phyloP scores from a whole-genome alignment of 176 grass and related monocot genomes.

The Hordeum marinum region DNA sequence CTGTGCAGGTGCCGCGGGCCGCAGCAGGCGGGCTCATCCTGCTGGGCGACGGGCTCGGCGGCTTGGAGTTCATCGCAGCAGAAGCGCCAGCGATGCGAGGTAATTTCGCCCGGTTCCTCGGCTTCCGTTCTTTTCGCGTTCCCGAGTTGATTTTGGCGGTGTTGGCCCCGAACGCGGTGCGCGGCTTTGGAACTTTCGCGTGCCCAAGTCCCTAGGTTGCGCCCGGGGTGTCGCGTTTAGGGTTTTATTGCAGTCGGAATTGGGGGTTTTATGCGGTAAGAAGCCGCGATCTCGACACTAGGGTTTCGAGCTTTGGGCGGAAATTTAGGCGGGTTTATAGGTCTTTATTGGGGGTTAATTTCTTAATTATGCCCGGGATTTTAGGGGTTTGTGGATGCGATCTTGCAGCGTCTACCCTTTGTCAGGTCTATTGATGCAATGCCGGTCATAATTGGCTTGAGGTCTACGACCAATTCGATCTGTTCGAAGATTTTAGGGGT shows the following conservation, averaged over 20 bases:
- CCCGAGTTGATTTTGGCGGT: neutral
- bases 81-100: conserved; percentile 59
- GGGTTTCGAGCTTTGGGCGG: conserved; percentile 29
- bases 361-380: neutral
- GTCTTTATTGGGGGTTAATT: neutral
- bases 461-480: neutral
- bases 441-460: neutral
- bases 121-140: neutral
- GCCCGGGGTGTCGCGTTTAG: neutral
- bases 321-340: neutral
- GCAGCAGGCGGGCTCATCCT: conserved; percentile 40
- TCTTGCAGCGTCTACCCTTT: neutral
- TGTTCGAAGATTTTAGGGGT: neutral
- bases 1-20: conserved; percentile 24
- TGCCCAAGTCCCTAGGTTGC: neutral
- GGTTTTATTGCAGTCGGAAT: neutral
- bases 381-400: neutral
- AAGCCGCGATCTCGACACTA: neutral
- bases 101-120: neutral
- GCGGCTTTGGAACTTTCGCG: neutral
- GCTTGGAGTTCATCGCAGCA: conserved; percentile 15
- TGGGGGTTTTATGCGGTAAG: neutral
- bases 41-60: neutral
- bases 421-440: conserved; percentile 7
- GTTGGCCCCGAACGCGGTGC: neutral